A percentile compares a stretch with the other conserved stretches of the same genome.
Conservation (phyloP, 225 moss, liverwort and hornwort genomes). For the Sphagnum contortum region DNA sequence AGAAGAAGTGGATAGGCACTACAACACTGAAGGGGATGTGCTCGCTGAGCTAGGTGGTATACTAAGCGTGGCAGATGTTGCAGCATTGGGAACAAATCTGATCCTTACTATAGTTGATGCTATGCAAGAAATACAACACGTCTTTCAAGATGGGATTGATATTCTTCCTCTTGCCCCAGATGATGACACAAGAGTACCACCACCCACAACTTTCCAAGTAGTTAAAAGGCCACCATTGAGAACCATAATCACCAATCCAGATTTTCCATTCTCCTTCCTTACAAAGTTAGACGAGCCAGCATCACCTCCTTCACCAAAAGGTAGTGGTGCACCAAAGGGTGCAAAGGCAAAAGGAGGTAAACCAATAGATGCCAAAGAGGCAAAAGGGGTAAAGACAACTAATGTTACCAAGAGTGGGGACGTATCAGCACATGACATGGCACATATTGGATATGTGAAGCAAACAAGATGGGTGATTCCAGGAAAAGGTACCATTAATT, state of each 20-base stretch:
- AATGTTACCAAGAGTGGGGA: conserved; percentile 7
- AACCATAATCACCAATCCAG: conserved; percentile 20
- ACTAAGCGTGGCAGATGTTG: conserved; percentile 4
- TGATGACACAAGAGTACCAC: conserved; percentile 38
- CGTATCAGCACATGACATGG: conserved; percentile 16
- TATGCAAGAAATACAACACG: conserved; percentile 20
- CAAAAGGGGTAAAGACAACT: conserved; percentile 1
- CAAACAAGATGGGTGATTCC: conserved; percentile 83
- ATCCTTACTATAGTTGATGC: conserved; percentile 15
- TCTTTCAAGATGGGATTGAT: conserved; percentile 29
- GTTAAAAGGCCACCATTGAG: conserved; percentile 34
- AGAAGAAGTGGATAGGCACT: conserved; percentile 50
- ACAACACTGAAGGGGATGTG: conserved; percentile 29
- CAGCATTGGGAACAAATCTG: conserved; percentile 14
- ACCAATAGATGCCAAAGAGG: conserved; percentile 11
- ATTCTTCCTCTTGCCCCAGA: conserved; percentile 45
- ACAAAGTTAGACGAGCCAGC: conserved; percentile 24
- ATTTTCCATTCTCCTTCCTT: conserved; percentile 59
- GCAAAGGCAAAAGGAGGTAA: conserved; percentile 12
- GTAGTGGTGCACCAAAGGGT: conserved; percentile 3
- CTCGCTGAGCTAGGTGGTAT: conserved; percentile 28
- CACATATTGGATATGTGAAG: conserved; percentile 28
- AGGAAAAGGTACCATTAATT: conserved; percentile 24
- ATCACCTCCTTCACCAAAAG: conserved; percentile 13
- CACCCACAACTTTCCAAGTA: conserved; percentile 34